phyloP scores from a whole-genome alignment of 768 basidiomycete species.

The Naganishia friedmannii region DNA sequence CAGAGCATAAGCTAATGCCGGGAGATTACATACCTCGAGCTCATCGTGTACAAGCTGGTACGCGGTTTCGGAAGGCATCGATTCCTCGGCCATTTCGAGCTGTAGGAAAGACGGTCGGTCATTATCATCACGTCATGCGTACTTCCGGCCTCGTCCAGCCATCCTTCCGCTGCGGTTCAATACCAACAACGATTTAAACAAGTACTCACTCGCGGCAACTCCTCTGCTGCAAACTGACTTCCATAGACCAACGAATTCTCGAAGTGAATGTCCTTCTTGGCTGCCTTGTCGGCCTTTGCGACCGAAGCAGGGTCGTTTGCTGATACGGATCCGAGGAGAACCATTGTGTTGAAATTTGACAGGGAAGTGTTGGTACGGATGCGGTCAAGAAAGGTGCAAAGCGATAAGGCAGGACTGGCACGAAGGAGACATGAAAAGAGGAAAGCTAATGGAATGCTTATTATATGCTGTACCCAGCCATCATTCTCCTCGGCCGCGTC shows the following conservation, averaged over 20 bases:
- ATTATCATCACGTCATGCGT: background rate
- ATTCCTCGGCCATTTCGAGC: constrained; percentile 37
- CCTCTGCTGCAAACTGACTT: constrained; percentile 29
- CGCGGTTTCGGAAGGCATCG: constrained; percentile 33
- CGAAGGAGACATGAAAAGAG: too few relatives aligned
- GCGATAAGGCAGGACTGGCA: too few relatives aligned
- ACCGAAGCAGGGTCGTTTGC: background rate
- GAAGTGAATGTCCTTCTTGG: constrained; percentile 16
- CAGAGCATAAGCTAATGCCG: background rate
- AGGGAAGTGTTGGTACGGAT: too few relatives aligned
- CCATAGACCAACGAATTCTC: constrained; percentile 33
- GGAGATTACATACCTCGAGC: constrained; percentile 27
- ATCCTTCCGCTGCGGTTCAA: too few relatives aligned
- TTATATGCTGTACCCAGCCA: too few relatives aligned
- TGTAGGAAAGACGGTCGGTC: background rate
- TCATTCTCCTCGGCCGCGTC: too few relatives aligned
- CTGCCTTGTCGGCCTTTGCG: background rate
- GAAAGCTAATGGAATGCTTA: too few relatives aligned
- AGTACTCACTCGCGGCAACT: constrained; percentile 28
- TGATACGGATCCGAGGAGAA: constrained; percentile 27
- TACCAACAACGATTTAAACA: too few relatives aligned
- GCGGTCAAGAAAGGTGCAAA: too few relatives aligned
- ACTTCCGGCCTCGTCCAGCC: too few relatives aligned
- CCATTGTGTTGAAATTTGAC: constrained; percentile 1
- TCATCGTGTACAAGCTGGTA: constrained; percentile 37